Evolutionary conservation across 2,329 filamentous ascomycete species (phyloP).

Genomic region (Pestalotiopsis fici): DNA sequence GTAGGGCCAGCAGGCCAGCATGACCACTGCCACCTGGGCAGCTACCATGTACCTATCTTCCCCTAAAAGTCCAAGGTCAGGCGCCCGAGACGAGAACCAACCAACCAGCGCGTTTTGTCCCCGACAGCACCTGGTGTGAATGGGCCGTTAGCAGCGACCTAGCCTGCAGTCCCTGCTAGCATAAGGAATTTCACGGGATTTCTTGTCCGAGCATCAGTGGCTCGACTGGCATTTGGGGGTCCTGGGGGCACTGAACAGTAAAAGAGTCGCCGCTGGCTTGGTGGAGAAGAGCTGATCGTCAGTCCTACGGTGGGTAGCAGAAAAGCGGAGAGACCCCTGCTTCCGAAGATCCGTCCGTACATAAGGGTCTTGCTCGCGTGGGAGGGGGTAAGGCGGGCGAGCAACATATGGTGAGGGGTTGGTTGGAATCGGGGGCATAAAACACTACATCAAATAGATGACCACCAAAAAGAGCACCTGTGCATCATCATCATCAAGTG

Average conservation of each 20-base stretch:
- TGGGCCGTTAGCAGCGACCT: too few relatives aligned
- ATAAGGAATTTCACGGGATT: not conserved
- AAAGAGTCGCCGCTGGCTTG: not conserved
- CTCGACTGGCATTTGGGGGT: not conserved
- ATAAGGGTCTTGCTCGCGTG: not conserved
- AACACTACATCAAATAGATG: not conserved
- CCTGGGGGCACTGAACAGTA: too few relatives aligned
- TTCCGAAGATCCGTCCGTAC: not conserved
- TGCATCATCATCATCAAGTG: not conserved
- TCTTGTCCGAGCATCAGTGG: not conserved
- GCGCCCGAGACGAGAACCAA: not conserved
- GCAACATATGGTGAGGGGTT: not conserved
- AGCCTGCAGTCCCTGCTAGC: too few relatives aligned
- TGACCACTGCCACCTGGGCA: too few relatives aligned
- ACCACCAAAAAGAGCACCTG: not conserved
- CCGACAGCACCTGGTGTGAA: too few relatives aligned
- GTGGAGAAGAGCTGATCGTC: constrained; percentile 1
- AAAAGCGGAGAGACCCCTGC: not conserved
- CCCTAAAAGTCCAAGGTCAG: not conserved
- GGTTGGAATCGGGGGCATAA: not conserved
- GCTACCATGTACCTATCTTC: not conserved
- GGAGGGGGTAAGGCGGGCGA: not conserved
- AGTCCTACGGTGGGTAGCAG: not conserved
- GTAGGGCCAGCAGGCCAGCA: not conserved
- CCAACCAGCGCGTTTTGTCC: too few relatives aligned